phyloP scores from a whole-genome alignment of 805 yeast species.

The Jamesozyma spencerorum region DNA sequence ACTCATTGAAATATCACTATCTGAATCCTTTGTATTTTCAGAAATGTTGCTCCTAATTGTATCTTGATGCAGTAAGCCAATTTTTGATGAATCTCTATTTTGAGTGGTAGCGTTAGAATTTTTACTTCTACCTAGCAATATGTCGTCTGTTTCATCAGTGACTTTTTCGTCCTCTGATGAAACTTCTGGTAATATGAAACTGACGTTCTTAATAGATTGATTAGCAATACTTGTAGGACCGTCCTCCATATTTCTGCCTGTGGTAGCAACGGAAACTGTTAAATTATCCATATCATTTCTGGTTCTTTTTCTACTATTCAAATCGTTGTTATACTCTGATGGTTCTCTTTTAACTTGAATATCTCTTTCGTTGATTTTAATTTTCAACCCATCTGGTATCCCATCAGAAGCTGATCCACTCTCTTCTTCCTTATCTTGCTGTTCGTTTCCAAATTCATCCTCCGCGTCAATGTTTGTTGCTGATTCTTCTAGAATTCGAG shows the following conservation, averaged over 20 bases:
- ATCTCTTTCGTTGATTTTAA: neutral
- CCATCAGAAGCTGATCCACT: neutral
- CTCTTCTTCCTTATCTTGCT: neutral
- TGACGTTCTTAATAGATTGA: slow-evolving; percentile 7
- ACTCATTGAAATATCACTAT: slow-evolving; percentile 3
- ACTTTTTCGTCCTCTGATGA: neutral
- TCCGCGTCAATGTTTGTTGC: neutral
- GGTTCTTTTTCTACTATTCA: slow-evolving; percentile 7
- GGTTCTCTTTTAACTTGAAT: neutral
- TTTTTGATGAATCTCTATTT: too few relatives aligned
- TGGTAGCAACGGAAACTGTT: neutral
- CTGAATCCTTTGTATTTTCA: slow-evolving; percentile 1
- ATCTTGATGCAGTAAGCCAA: too few relatives aligned
- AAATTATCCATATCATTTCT: slow-evolving; percentile 8
- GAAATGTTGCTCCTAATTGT: too few relatives aligned
- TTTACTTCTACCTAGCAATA: too few relatives aligned
- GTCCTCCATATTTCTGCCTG: neutral
- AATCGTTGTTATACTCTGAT: neutral
- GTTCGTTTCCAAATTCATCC: neutral
- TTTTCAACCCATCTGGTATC: neutral
- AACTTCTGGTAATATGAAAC: slow-evolving; percentile 7
- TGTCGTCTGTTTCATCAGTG: neutral
- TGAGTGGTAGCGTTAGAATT: too few relatives aligned
- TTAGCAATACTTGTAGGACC: neutral
- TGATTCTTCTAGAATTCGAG: slow-evolving; percentile 17